Evolutionary conservation across 164 flowering plant genomes (phyloP), one percentile per base, ranked within the genome.

Genomic region (Umbellularia californica): DNA sequence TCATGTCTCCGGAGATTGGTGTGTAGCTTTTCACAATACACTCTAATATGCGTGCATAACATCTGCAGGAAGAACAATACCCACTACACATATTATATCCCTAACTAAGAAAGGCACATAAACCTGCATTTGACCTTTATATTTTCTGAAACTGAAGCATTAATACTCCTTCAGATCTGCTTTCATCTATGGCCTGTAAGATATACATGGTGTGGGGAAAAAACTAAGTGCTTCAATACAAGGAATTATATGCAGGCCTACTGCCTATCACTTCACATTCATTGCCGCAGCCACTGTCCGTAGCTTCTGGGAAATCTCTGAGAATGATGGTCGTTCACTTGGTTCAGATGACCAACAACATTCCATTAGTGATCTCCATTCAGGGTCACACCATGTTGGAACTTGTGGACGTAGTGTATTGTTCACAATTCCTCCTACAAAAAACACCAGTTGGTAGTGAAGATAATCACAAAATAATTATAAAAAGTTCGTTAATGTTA

Each of bases 321-420:
- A 81, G 77, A 95, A 95, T 0, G 97, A 89, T 27, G 96, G 99
- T 72, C 99, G 89, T 72, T 87, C 86, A 6, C 87, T 79, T 25
- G 98, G 98, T 71, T 93, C 97, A 74, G 92, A 78, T 24, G 92
- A 81, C 99, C 99, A 95, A 82, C 93, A 93, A 80, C 90, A 88
- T 79, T 90, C 92, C 99, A 93, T 95, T 85, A 95, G 80, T 51
- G 92, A 80, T 82, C 87, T 95, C 99, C 99, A 95, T 78, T 95
- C 96, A 66, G 99, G 99, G 84, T 95, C 99, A 77, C 99, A 95
- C 98, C 98, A 93, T 25, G 92, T 77, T 33, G 99, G 99, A 69
- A 87, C 81, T 78, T 92, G 85, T 15, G 99, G 99, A 28, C 99
- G 94, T 67, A 95, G 84, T 65, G 94, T 73, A 83, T 92, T 90